Evolutionary conservation across 1,284 basidiomycete species (phyloP), one percentile per base, ranked within the genome.

Genomic region (Boletus albobrunnescens): DNA sequence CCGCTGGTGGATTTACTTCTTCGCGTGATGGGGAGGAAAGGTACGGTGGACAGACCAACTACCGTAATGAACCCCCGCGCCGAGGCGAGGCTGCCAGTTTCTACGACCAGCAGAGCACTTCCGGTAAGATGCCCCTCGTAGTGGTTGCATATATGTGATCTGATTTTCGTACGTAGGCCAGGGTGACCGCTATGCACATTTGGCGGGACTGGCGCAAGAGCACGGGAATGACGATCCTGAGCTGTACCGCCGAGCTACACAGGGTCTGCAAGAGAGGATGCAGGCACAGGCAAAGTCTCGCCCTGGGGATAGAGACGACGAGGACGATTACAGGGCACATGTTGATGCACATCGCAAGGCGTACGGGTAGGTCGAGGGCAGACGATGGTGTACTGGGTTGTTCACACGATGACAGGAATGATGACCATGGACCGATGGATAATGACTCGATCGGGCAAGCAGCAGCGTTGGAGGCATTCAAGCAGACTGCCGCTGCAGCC

Each of bases 381-480:
- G 11, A 13, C 7, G 19, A 19, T 8, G 36, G 16, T 1, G 6
- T 3, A 20, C 19, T 16, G 9, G 16, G 41, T 44, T 5, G 13
- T 24, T 45, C 24, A 47, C 4, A 13, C 22, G 16, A 50, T 36
- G 23, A 27, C 33, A 67, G 56, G 30, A 48, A 35, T 7, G 54
- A 54, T 1, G 47, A 64, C 30, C 45, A 58, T 20, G 57, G 49
- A n/a, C 62, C 60, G n/a, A 67, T 68, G 67, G 54, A 51, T 16
- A 16, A 50, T 1, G 51, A 65, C 12, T 6, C 52, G 26, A 67
- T 65, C 24, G 64, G 64, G 3, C 46, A 52, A 3, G 64, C 64
- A 2, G 64, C 64, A 4, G 64, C 64, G 17, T 49, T 69, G 40
- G 64, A 65, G 17, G 63, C 63, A 1, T 28, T 65, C 8, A 65